Percentiles rank a stretch among this genome's conserved stretches.
phyloP scores from a whole-genome alignment of 192 early-diverging fungal genomes.

The Fimicolochytrium jonesii region DNA sequence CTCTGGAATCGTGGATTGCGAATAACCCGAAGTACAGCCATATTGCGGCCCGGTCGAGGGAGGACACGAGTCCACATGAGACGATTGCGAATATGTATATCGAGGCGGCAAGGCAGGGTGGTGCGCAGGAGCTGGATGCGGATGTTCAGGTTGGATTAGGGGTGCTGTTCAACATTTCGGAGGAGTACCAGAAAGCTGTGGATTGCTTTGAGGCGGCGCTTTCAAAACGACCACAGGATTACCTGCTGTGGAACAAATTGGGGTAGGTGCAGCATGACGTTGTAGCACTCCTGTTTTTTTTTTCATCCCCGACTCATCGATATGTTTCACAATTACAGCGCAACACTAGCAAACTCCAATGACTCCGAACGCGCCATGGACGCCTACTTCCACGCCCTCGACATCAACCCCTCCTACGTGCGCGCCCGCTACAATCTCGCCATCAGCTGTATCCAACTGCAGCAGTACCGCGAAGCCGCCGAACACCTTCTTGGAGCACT shows the following conservation, averaged over 20 bases:
- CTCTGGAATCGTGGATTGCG: slow-evolving; percentile 82
- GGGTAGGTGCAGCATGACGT: no score
- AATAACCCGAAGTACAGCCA: slow-evolving; percentile 67
- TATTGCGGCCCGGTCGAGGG: slow-evolving; percentile 40
- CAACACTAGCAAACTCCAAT: slow-evolving; percentile 89
- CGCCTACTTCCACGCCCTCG: slow-evolving; percentile 90
- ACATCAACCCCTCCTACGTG: slow-evolving; percentile 92
- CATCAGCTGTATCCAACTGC: slow-evolving; percentile 84
- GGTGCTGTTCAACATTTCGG: slow-evolving; percentile 88
- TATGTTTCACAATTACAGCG: no score
- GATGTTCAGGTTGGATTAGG: slow-evolving; percentile 94
- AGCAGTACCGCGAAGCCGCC: slow-evolving; percentile 82
- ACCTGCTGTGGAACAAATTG: slow-evolving; percentile 94
- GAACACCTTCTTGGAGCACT: slow-evolving; percentile 90
- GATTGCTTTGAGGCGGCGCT: slow-evolving; percentile 96
- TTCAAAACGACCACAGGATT: slow-evolving; percentile 79
- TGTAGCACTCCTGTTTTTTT: no score
- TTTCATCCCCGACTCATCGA: neutral
- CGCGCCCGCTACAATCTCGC: slow-evolving; percentile 96
- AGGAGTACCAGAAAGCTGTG: slow-evolving; percentile 92
- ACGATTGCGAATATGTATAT: slow-evolving; percentile 74
- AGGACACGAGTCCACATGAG: no score
- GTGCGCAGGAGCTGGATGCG: slow-evolving; percentile 72
- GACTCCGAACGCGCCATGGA: slow-evolving; percentile 74
- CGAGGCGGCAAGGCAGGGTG: slow-evolving; percentile 64